Percentiles rank a stretch among this genome's conserved stretches.
Conservation (phyloP, 2,329 filamentous ascomycete species). For the Penicillium griseofulvum region DNA sequence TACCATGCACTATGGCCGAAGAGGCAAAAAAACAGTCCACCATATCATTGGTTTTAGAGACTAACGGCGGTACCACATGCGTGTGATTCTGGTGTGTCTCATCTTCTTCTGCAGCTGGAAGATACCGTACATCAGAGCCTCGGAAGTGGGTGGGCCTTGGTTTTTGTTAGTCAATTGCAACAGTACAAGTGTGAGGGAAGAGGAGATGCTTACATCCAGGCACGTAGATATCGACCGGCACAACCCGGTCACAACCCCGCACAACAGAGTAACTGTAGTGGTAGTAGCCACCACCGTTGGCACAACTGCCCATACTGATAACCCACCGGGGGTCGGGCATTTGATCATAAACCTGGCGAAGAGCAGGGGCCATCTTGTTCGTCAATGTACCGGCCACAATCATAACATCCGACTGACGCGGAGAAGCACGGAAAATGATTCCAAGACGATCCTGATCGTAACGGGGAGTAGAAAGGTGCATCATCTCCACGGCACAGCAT, state of each 20-base stretch:
- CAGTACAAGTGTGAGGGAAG: background rate
- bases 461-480: slow-evolving; percentile 85
- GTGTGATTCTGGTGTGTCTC: slow-evolving; percentile 56
- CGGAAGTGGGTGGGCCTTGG: slow-evolving; percentile 52
- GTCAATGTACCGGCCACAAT: slow-evolving; percentile 86
- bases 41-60: slow-evolving; percentile 2
- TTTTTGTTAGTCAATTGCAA: slow-evolving; percentile 11
- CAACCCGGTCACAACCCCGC: slow-evolving; percentile 73
- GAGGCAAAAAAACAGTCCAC: slow-evolving; percentile 10
- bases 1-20: slow-evolving; percentile 15
- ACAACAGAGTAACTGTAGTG: slow-evolving; percentile 82
- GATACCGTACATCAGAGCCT: slow-evolving; percentile 62
- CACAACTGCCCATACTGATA: slow-evolving; percentile 79
- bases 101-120: slow-evolving; percentile 81
- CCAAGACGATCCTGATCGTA: slow-evolving; percentile 87
- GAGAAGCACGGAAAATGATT: slow-evolving; percentile 84
- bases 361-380: slow-evolving; percentile 89
- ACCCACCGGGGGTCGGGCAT: slow-evolving; percentile 95
- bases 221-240: slow-evolving; percentile 84
- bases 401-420: slow-evolving; percentile 85
- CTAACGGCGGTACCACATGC: slow-evolving; percentile 58
- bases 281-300: slow-evolving; percentile 84
- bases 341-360: slow-evolving; percentile 88
- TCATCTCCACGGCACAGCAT: slow-evolving; percentile 91
- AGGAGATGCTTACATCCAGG: slow-evolving; percentile 65